Percentiles rank a stretch among this genome's conserved stretches.
These are phyloP conservation scores for Hevea brasiliensis DNA, from an alignment of 345 rosid species.

Conservation along the genomic window DNA sequence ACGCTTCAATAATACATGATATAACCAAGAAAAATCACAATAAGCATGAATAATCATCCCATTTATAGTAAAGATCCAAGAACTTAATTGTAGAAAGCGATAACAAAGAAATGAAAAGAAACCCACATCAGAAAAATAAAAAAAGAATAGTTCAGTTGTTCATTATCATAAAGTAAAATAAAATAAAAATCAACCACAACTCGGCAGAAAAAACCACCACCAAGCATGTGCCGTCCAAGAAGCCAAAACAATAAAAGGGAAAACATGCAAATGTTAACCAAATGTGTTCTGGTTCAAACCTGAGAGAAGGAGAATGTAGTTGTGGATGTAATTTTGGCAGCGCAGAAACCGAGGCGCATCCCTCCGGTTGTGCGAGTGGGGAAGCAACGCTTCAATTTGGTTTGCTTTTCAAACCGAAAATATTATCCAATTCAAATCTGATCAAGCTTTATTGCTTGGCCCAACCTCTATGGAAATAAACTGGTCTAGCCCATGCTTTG, in stretches of 20 bases:
- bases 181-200: neutral
- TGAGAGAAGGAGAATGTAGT: neutral
- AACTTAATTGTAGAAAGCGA: neutral
- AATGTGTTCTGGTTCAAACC: neutral
- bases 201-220: neutral
- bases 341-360: constrained; percentile 24
- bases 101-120: neutral
- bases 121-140: neutral
- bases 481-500: too few species aligned
- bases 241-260: neutral
- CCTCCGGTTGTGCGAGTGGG: constrained; percentile 5
- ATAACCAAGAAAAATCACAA: neutral
- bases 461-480: too few species aligned
- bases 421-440: constrained; percentile 1
- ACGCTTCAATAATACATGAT: neutral
- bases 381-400: constrained; percentile 5
- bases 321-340: constrained; percentile 8
- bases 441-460: too few species aligned
- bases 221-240: neutral
- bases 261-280: neutral
- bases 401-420: neutral
- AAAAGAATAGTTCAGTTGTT: neutral
- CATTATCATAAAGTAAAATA: neutral
- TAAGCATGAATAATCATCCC: neutral
- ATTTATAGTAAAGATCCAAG: constrained; percentile 2